Percentiles rank a stretch among this genome's conserved stretches.
phyloP scores from a whole-genome alignment of 331 rosid species.

The Malus hybrid region DNA sequence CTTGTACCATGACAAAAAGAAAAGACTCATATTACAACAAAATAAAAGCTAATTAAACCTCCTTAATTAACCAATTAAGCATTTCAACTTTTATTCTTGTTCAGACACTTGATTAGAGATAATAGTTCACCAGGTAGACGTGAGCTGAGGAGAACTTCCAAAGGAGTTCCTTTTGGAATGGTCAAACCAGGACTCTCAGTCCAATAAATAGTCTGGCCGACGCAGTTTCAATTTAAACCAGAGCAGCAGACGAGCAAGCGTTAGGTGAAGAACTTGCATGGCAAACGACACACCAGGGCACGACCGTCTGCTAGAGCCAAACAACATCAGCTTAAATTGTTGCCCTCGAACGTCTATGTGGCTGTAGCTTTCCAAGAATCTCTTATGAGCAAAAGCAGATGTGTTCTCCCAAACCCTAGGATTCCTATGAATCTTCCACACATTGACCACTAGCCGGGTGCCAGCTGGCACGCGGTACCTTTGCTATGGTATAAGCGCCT shows the following conservation, averaged over 20 bases:
- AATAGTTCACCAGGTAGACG: neutral
- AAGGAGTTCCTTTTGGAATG: slow-evolving; percentile 2
- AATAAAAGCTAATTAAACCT: neutral
- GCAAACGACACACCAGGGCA: slow-evolving; percentile 47
- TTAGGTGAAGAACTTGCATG: slow-evolving; percentile 24
- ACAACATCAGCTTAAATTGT: slow-evolving; percentile 38
- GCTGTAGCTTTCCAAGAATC: neutral
- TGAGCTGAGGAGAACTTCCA: neutral
- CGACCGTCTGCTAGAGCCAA: slow-evolving; percentile 40
- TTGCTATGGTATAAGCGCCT: slow-evolving; percentile 37
- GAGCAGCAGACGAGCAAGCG: neutral
- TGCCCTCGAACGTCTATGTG: neutral
- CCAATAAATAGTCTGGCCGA: neutral
- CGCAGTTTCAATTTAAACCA: neutral
- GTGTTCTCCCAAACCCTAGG: slow-evolving; percentile 32
- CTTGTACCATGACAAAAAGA: slow-evolving; percentile 2
- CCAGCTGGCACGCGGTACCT: slow-evolving; percentile 46
- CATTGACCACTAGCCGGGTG: slow-evolving; percentile 40
- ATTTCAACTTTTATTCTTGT: no score
- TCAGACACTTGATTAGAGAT: neutral
- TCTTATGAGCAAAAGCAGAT: neutral
- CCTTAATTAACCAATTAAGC: neutral
- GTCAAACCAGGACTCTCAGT: neutral
- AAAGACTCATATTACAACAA: neutral
- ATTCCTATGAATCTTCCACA: slow-evolving; percentile 54